Conservation (phyloP, 768 basidiomycete species). For the Hericium rajendrae region DNA sequence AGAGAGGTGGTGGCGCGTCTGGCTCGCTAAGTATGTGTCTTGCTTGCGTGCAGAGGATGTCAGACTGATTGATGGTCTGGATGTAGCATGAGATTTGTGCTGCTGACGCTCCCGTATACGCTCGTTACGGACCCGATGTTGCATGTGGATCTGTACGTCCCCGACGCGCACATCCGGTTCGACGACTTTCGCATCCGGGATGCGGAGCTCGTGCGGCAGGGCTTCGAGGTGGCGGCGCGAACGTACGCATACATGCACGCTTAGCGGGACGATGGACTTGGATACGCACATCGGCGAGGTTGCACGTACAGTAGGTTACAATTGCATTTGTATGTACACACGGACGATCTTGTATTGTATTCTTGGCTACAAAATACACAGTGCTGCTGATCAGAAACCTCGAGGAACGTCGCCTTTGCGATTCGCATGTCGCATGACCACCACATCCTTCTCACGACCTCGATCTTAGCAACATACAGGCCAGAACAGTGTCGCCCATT, state of each 20-base stretch:
- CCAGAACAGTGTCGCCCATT: too few relatives aligned
- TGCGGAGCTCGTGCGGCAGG: constrained; percentile 30
- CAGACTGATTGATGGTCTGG: constrained; percentile 7
- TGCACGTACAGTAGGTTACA: too few relatives aligned
- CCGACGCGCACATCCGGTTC: constrained; percentile 31
- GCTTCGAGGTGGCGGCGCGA: neutral
- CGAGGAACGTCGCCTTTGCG: too few relatives aligned
- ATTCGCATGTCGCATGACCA: too few relatives aligned
- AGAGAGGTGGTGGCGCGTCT: constrained; percentile 3
- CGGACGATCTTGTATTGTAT: too few relatives aligned
- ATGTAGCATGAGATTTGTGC: constrained; percentile 10
- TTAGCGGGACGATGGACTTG: too few relatives aligned
- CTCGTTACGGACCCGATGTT: constrained; percentile 24
- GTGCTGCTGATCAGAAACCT: too few relatives aligned
- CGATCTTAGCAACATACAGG: too few relatives aligned
- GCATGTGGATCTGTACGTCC: constrained; percentile 26
- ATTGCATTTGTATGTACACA: too few relatives aligned
- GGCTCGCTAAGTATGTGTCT: neutral
- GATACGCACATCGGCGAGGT: too few relatives aligned
- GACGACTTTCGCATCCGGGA: constrained; percentile 34
- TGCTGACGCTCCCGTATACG: constrained; percentile 22
- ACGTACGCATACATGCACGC: neutral
- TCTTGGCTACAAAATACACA: too few relatives aligned
- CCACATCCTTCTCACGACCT: too few relatives aligned
- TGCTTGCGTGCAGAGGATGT: neutral